phyloP scores from a whole-genome alignment of 805 yeast species.

The Ogataea zsoltii region DNA sequence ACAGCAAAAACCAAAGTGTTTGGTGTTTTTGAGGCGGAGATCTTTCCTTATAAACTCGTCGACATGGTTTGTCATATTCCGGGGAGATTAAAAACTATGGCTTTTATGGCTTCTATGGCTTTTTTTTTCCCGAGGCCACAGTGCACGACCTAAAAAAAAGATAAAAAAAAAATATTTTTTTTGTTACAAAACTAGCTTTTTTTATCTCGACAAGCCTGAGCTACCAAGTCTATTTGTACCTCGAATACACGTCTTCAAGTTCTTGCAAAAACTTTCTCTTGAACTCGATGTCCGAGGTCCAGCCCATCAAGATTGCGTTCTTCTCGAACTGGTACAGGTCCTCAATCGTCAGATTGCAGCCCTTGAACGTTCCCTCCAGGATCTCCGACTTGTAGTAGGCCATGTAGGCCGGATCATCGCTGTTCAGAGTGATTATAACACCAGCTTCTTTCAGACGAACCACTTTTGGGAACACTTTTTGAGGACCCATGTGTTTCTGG shows the following conservation, averaged over 20 bases:
- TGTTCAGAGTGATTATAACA: conserved; percentile 43
- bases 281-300: conserved; percentile 24
- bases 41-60: neutral
- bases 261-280: conserved; percentile 15
- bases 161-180: too few relatives aligned
- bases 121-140: neutral
- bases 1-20: too few relatives aligned
- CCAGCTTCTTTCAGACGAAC: conserved; percentile 38
- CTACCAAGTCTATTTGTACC: neutral
- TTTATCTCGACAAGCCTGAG: too few relatives aligned
- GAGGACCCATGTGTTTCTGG: conserved; percentile 25
- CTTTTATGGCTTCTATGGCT: neutral
- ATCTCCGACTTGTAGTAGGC: conserved; percentile 47
- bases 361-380: conserved; percentile 19
- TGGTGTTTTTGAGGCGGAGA: too few relatives aligned
- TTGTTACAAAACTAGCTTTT: too few relatives aligned
- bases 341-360: conserved; percentile 14
- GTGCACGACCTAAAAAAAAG: too few relatives aligned
- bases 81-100: neutral
- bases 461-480: conserved; percentile 44
- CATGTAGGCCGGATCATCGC: conserved; percentile 41
- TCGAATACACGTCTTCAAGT: conserved; percentile 13
- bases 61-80: too few relatives aligned
- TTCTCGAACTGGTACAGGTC: conserved; percentile 22
- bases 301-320: conserved; percentile 24